A percentile compares a stretch with the other conserved stretches of the same genome.
These are phyloP conservation scores for Leptomonas seymouri DNA, from an alignment of 208 protist genomes.

Conservation along the genomic window DNA sequence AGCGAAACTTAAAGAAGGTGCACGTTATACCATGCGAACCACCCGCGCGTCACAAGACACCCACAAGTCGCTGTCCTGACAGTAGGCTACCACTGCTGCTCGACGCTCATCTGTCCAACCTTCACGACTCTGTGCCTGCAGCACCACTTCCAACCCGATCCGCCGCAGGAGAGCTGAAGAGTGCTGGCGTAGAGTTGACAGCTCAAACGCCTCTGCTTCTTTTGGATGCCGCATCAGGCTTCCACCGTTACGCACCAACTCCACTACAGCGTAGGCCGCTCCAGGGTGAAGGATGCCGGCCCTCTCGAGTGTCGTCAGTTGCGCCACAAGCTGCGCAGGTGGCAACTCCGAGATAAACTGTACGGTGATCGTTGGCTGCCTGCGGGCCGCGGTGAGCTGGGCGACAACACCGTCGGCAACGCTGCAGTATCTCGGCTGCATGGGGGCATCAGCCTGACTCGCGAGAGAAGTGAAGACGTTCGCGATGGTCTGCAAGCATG, in stretches of 20 bases:
- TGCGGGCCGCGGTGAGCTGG: conserved; percentile 7
- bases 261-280: conserved; percentile 4
- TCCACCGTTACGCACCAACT: not conserved
- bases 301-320: conserved; percentile 8
- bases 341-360: conserved; percentile 2
- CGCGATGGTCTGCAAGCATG: conserved; percentile 6
- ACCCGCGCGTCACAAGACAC: conserved; percentile 31
- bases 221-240: not conserved
- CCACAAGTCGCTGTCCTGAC: conserved; percentile 22
- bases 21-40: not conserved
- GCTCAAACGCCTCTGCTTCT: conserved; percentile 15
- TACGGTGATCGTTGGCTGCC: conserved; percentile 18
- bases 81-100: conserved; percentile 11
- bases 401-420: not conserved
- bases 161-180: conserved; percentile 23
- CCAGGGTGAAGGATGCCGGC: conserved; percentile 22
- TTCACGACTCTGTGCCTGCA: not conserved
- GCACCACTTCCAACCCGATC: conserved; percentile 22
- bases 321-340: conserved; percentile 3
- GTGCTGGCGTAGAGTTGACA: conserved; percentile 4
- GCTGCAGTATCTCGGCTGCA: not conserved
- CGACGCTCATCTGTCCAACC: conserved; percentile 20
- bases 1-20: not conserved
- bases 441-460: not conserved
- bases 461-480: conserved; percentile 4